Conservation (phyloP, 2,329 filamentous ascomycete genomes). For the Diaporthe sp. region DNA sequence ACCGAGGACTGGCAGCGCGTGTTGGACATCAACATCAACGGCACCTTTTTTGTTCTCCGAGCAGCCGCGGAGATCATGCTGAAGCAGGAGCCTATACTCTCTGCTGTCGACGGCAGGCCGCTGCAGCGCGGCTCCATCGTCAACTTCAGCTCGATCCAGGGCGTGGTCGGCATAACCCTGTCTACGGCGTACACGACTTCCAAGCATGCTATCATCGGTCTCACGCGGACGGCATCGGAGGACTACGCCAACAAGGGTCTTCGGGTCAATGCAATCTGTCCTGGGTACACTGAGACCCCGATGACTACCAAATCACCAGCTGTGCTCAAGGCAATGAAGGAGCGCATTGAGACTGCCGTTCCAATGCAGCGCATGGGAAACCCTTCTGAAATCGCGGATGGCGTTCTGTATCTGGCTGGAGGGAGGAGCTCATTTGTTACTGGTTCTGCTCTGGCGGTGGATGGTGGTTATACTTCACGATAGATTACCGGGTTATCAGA, state of each 20-base stretch:
- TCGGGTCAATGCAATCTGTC: constrained; percentile 55
- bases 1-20: constrained; percentile 57
- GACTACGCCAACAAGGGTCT: constrained; percentile 58
- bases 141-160: constrained; percentile 55
- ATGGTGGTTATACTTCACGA: constrained; percentile 18
- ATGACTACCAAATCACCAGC: constrained; percentile 40
- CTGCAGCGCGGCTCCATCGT: constrained; percentile 52
- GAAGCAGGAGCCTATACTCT: constrained; percentile 56
- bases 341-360: constrained; percentile 14
- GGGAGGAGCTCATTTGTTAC: constrained; percentile 9
- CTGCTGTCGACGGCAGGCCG: constrained; percentile 51
- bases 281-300: constrained; percentile 50
- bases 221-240: constrained; percentile 56
- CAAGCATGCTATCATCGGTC: constrained; percentile 55
- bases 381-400: constrained; percentile 67
- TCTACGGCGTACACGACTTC: constrained; percentile 50
- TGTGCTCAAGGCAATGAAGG: constrained; percentile 23
- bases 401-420: constrained; percentile 62
- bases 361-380: constrained; percentile 39
- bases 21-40: constrained; percentile 59
- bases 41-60: constrained; percentile 57
- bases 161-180: constrained; percentile 52
- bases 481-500: not conserved
- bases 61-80: constrained; percentile 59
- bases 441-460: constrained; percentile 4